Percentiles rank a stretch among this genome's conserved stretches.
phyloP scores from a whole-genome alignment of 2,329 filamentous ascomycete species.

The Epichloe elymi region DNA sequence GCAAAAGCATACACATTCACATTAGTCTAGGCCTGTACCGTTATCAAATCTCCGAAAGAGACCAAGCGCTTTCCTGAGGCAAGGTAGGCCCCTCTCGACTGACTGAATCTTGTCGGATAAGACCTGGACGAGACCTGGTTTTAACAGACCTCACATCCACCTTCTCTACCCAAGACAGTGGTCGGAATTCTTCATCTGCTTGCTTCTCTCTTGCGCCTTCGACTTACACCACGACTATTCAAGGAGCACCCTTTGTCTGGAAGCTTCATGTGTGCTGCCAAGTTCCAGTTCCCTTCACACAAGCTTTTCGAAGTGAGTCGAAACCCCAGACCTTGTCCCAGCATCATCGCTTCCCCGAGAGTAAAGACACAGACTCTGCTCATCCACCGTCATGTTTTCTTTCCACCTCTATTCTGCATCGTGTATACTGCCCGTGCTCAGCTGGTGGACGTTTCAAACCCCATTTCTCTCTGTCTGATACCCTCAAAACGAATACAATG shows the following conservation, averaged over 20 bases:
- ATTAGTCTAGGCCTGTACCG: slow-evolving; percentile 17
- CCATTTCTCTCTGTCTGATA: background rate
- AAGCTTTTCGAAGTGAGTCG: slow-evolving; percentile 48
- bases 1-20: slow-evolving; percentile 18
- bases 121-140: slow-evolving; percentile 25
- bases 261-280: slow-evolving; percentile 45
- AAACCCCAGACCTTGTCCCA: slow-evolving; percentile 20
- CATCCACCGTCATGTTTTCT: background rate
- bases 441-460: slow-evolving; percentile 12
- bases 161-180: slow-evolving; percentile 25
- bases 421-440: slow-evolving; percentile 2
- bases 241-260: slow-evolving; percentile 14
- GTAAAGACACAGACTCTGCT: background rate
- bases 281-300: slow-evolving; percentile 42
- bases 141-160: slow-evolving; percentile 18
- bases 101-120: slow-evolving; percentile 20
- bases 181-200: slow-evolving; percentile 21
- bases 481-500: background rate
- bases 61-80: slow-evolving; percentile 14
- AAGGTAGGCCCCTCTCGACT: slow-evolving; percentile 17
- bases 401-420: background rate
- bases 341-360: background rate
- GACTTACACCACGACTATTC: slow-evolving; percentile 13
- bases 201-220: slow-evolving; percentile 22
- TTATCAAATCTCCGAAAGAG: slow-evolving; percentile 27